Conservation (phyloP, 2,329 filamentous ascomycete species). For the Clarireedia hainanense region DNA sequence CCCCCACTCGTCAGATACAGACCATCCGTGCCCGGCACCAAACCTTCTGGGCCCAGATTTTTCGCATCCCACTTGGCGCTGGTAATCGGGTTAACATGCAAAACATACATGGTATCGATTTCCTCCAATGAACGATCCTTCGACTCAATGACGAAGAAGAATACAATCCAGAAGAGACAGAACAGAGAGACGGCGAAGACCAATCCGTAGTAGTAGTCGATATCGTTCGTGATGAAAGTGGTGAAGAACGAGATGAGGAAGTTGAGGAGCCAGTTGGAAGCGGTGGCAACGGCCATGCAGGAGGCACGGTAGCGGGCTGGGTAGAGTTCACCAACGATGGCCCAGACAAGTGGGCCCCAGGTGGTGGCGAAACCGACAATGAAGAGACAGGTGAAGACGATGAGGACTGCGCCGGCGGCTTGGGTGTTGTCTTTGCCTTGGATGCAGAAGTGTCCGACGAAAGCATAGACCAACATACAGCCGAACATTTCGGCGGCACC, state of each 20-base stretch:
- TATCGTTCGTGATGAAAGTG: conserved; percentile 63
- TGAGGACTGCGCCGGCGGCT: conserved; percentile 49
- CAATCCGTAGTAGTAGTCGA: conserved; percentile 58
- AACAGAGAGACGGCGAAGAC: conserved; percentile 67
- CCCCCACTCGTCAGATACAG: conserved; percentile 13
- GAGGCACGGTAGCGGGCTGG: conserved; percentile 53
- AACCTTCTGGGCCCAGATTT: conserved; percentile 14
- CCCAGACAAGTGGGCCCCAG: conserved; percentile 65
- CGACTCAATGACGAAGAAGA: conserved; percentile 70
- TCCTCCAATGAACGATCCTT: conserved; percentile 69
- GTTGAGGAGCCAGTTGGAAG: conserved; percentile 61
- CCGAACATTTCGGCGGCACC: conserved; percentile 55
- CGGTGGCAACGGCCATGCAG: conserved; percentile 52
- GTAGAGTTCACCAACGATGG: conserved; percentile 57
- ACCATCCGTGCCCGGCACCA: conserved; percentile 11
- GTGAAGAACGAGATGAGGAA: conserved; percentile 71
- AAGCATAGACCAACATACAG: conserved; percentile 51
- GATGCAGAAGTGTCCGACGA: conserved; percentile 41
- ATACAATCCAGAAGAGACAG: conserved; percentile 57
- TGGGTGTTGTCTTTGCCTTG: conserved; percentile 36
- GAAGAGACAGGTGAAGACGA: conserved; percentile 62
- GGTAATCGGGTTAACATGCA: conserved; percentile 37
- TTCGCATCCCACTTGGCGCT: conserved; percentile 25
- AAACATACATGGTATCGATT: conserved; percentile 69
- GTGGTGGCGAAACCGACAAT: conserved; percentile 57